Evolutionary conservation across 805 yeast genomes (phyloP), one percentile per base, ranked within the genome.

Genomic region (Kregervanrija delftensis): DNA sequence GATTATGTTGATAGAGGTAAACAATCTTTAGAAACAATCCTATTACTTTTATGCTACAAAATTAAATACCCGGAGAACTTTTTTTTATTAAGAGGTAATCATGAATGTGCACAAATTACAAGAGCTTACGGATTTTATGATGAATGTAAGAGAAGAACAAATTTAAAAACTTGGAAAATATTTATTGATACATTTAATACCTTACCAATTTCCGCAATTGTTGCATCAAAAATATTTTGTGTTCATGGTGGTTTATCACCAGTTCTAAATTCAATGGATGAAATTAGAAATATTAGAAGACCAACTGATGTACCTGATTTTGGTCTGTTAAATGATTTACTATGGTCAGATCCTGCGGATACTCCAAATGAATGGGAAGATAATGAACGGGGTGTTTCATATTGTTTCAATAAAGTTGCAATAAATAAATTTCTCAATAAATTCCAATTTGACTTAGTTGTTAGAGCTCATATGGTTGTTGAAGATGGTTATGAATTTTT

Each of bases 1-100:
- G 99, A 93, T 67, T 93, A 93, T 64, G 99, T 93, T 40, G 99
- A 93, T 67, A 76, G 99, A 53, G 99, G 99, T 46, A 93, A 93
- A 65, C 99, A 93, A 66, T 83, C 95, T 3, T 69, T 93, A 46
- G 99, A 93, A 63, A 93, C 99, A 0, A 89, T 93, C 16, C 68
- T 91, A 49, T 70, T 93, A 40, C 70, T 93, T 48, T 71, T 93
- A 42, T 90, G 97, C 65, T 93, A 88, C 69, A 93, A 93, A 64
- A 90, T 93, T 65, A 91, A 91, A 64, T 91, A 89, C 58, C 98
- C 99, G 0, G 97, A 93, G 59, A 91, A 91, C 66, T 90, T 93
- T 64, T 93, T 91, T 64, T 66, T 93, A 47, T 71, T 93, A 37
- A 72, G 99, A 54, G 99, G 99, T 15, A 93, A 93, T 65, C 99